Base-by-base conservation (phyloP, 805 yeast species). In the Sugiyamaella boreocaroliniensis region DNA sequence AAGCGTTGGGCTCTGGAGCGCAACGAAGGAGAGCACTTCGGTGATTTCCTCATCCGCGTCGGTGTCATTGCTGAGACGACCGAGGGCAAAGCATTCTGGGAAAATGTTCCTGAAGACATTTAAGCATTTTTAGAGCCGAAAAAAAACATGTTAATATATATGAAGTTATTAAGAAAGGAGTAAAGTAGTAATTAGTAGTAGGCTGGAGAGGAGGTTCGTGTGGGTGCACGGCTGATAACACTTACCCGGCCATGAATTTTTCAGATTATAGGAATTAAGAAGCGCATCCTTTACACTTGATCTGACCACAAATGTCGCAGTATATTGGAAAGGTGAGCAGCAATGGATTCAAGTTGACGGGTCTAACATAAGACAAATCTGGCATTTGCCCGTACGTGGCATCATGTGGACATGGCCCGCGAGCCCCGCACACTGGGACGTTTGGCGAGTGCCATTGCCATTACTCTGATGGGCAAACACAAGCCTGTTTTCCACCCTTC, bases 1-100 rank as follows among this genome's bases (percentile, higher is more conserved):
- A 87, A 89, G 77, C 82, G 87, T 71, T 92, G 97, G 97, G 85
- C 96, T 43, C 73, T 86, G 61, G 97, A 92, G 71, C 83, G 98
- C 73, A 68, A 78, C 44, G 95, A 89, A 9, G 92, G 89, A 53
- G 98, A 92, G 70, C 97, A 88, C 51, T 92, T 92, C 64, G 98
- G 98, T 66, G 98, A 92, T 68, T 92, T 86, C 76, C 80, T 86
- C 58, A 78, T 92, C 58, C 82, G 98, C 72, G 78, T 75, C 47
- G 96, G 95, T n/a, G 79, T 88, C 54, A 89, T 92, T 66, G 83
- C 82, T 64, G 93, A 90, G 57, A 90, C 97, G 29, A 71, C 80
- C 45, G 96, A 88, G 69, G 98, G 98, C 58, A 87, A 85, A 68
- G 84, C 80, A 68, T 90, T 93, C 88, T 96, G 95, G 76, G 97